phyloP scores from a whole-genome alignment of 441 rosid species.

The Breynia disticha region DNA sequence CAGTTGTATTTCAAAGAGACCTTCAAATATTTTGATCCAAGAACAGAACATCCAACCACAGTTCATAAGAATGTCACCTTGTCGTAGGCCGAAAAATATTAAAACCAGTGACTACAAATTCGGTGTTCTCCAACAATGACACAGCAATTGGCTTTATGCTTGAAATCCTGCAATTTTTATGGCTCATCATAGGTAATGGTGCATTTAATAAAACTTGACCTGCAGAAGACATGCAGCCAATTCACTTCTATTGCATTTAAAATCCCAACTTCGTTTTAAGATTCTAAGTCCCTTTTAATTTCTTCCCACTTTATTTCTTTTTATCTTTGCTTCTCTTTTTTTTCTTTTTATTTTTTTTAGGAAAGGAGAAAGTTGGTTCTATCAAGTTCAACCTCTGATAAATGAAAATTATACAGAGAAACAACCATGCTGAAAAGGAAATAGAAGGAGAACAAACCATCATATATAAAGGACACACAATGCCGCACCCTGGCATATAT shows the following conservation, averaged over 20 bases:
- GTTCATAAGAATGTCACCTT: constrained; percentile 28
- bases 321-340: constrained; percentile 15
- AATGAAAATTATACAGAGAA: too few relatives aligned
- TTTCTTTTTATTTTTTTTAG: too few relatives aligned
- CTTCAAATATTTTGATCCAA: not conserved
- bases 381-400: not conserved
- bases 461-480: constrained; percentile 49
- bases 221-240: too few relatives aligned
- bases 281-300: too few relatives aligned
- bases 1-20: not conserved
- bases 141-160: constrained; percentile 67
- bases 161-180: constrained; percentile 33
- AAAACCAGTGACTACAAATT: constrained; percentile 61
- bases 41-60: not conserved
- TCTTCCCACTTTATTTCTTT: too few relatives aligned
- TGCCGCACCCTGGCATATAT: constrained; percentile 53
- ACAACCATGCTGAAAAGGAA: not conserved
- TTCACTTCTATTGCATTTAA: too few relatives aligned
- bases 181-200: constrained; percentile 43
- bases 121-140: constrained; percentile 38
- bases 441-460: constrained; percentile 40
- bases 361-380: not conserved
- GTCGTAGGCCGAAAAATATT: constrained; percentile 45
- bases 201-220: constrained; percentile 58
- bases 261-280: too few relatives aligned